These are phyloP conservation scores for Phytophthora constricta DNA, from an alignment of 352 stramenopile genomes.

Conservation along the genomic window DNA sequence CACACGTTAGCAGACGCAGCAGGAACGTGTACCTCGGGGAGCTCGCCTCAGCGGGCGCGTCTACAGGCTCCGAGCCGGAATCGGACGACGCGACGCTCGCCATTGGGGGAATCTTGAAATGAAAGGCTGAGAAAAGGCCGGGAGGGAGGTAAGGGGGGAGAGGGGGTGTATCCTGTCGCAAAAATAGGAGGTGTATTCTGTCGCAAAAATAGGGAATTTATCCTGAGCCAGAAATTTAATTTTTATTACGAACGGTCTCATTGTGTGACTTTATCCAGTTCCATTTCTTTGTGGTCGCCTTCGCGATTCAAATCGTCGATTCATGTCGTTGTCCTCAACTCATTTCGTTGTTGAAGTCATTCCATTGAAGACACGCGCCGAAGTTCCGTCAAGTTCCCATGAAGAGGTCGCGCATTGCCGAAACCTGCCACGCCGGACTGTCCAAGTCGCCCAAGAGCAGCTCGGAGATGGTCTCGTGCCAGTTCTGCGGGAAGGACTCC, in stretches of 20 bases:
- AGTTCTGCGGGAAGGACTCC: conserved; percentile 6
- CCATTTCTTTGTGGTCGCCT: too few relatives aligned
- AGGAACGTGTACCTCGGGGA: neutral
- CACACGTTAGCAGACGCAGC: neutral
- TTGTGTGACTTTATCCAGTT: neutral
- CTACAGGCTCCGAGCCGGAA: neutral
- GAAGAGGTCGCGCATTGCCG: neutral
- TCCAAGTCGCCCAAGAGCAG: neutral
- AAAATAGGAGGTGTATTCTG: neutral
- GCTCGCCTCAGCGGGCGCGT: too few relatives aligned
- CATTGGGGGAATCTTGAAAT: neutral
- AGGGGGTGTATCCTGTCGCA: neutral
- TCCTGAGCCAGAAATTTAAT: neutral
- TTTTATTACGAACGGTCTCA: neutral
- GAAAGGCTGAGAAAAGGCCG: neutral
- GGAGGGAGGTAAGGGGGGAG: neutral
- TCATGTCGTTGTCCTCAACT: too few relatives aligned
- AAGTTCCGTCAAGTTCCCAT: too few relatives aligned
- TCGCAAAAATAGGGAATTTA: neutral
- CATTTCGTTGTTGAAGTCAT: neutral
- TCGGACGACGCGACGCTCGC: neutral
- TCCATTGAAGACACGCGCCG: too few relatives aligned
- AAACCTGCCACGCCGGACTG: neutral
- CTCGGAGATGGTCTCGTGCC: neutral
- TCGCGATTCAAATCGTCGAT: too few relatives aligned